Base-by-base conservation (phyloP, 2,329 filamentous ascomycete genomes). In the Fusarium sp. region DNA sequence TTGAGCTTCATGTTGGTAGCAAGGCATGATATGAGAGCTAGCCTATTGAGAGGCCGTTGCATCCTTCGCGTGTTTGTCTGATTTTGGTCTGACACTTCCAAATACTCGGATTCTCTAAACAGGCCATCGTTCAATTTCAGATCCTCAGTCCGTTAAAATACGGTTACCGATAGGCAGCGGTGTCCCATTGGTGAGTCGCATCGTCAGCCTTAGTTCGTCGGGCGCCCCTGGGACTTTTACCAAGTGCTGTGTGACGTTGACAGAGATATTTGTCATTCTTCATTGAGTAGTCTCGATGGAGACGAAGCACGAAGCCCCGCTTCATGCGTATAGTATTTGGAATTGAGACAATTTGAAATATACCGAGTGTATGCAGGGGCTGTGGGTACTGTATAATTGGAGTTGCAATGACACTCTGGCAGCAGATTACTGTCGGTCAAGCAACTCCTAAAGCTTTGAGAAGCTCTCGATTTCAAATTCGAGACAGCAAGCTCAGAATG, bases 121-220 rank as follows among this genome's bases (percentile, higher is more conserved):
- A 54, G 49, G 36, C 33, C 13, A 45, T 39, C 36, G 22, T 27
- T 41, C 29, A 57, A 47, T 59, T 54, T 14, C 62, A 68, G 42
- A 53, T 59, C 52, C 61, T 61, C 60, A 69, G 53, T 20, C 39
- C 39, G 39, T 71, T 62, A 64, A 64, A 29, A 60, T 46, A 62
- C 15, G n/a, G n/a, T 44, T 53, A 31, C 46, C 29, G 29, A 50
- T 39, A 57, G 22, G 35, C 45, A 56, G 45, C 35, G 39, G 39
- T 35, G 25, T 39, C 41, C 63, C 52, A 60, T 62, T 46, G 58
- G 59, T 14, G 58, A 58, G 29, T 50, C 56, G 47, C 60, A 66
- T 75, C 64, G 70, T 75, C 73, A 77, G 70, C 52, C 49, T 76
- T 73, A 67, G 70, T 70, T 76, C 73, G 72, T 76, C 35, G 42